These are phyloP conservation scores for Phytophthora gonapodyides DNA, from an alignment of 352 stramenopile genomes.

Conservation along the genomic window DNA sequence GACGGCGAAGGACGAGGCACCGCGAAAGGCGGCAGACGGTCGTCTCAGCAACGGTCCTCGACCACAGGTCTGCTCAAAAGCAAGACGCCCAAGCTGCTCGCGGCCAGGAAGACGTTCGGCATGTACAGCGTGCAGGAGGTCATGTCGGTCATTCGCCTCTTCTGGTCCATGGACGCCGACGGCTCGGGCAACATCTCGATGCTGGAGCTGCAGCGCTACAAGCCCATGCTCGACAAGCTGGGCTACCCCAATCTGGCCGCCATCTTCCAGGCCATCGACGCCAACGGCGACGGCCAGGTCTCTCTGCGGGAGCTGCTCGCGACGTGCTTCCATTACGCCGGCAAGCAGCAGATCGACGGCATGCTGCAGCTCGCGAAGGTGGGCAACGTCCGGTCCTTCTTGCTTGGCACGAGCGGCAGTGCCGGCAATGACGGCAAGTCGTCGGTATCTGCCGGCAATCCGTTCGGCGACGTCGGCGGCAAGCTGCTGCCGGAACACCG, in stretches of 20 bases:
- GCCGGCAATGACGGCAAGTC: background rate
- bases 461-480: background rate
- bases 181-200: slow-evolving; percentile 61
- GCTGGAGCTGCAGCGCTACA: slow-evolving; percentile 58
- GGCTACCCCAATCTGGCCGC: slow-evolving; percentile 63
- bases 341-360: slow-evolving; percentile 55
- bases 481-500: slow-evolving; percentile 42
- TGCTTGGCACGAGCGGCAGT: slow-evolving; percentile 26
- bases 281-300: slow-evolving; percentile 59
- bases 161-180: slow-evolving; percentile 77
- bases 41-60: slow-evolving; percentile 5
- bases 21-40: background rate
- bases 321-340: slow-evolving; percentile 74
- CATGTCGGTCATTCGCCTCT: slow-evolving; percentile 77
- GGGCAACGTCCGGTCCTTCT: slow-evolving; percentile 54
- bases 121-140: slow-evolving; percentile 74
- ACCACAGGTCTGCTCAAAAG: slow-evolving; percentile 12
- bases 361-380: slow-evolving; percentile 79
- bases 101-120: slow-evolving; percentile 49
- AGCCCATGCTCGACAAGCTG: slow-evolving; percentile 67
- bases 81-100: slow-evolving; percentile 11
- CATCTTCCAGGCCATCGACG: slow-evolving; percentile 74
- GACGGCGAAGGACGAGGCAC: background rate
- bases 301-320: slow-evolving; percentile 62
- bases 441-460: background rate